phyloP scores from a whole-genome alignment of 306 rosid genomes.

The Senna tora region DNA sequence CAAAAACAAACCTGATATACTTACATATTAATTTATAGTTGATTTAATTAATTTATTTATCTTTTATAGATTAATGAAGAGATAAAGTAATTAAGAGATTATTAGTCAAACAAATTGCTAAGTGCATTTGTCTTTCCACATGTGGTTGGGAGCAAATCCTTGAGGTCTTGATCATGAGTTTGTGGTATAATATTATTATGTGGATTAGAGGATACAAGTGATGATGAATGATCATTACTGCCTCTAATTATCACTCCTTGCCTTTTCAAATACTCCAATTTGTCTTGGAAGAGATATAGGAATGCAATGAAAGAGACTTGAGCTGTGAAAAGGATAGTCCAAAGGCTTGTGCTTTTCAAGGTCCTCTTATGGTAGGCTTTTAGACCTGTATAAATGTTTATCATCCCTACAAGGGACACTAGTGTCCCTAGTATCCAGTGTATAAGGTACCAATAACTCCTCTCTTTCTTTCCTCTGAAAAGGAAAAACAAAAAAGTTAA shows the following conservation, averaged over 20 bases:
- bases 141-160: conserved; percentile 57
- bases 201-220: conserved; percentile 44
- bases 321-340: conserved; percentile 85
- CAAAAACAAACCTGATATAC: too few species aligned
- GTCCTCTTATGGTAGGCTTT: conserved; percentile 75
- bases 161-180: conserved; percentile 49
- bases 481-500: background rate
- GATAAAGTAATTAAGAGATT: conserved; percentile 3
- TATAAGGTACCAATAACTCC: conserved; percentile 74
- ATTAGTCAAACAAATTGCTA: conserved; percentile 81
- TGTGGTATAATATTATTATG: conserved; percentile 37
- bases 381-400: conserved; percentile 87
- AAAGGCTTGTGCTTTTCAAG: conserved; percentile 59
- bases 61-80: too few species aligned
- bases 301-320: conserved; percentile 70
- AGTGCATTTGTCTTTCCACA: conserved; percentile 84
- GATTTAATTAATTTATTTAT: too few species aligned
- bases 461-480: conserved; percentile 77
- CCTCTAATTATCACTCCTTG: conserved; percentile 57
- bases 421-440: conserved; percentile 91
- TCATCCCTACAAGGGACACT: conserved; percentile 70
- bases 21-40: too few species aligned
- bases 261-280: conserved; percentile 72
- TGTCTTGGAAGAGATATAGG: conserved; percentile 82
- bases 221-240: background rate